phyloP scores from a whole-genome alignment of 768 basidiomycete species.

The Rhodosporidiobolus odoratus region DNA sequence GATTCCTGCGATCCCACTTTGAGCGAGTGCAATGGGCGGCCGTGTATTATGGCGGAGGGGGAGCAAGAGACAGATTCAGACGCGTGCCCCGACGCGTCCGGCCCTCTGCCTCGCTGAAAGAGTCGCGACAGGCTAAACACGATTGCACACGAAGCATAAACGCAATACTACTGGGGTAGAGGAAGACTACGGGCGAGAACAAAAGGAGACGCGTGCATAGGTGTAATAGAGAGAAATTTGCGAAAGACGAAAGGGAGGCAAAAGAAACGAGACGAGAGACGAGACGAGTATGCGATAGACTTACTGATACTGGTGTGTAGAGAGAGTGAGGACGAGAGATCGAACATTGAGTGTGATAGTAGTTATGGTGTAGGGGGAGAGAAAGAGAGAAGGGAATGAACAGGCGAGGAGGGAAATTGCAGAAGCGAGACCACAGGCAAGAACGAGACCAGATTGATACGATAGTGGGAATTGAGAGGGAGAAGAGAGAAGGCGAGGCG shows the following conservation, averaged over 20 bases:
- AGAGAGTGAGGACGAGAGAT: conserved; percentile 2
- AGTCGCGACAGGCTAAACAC: too few relatives aligned
- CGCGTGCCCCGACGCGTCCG: not conserved
- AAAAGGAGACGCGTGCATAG: not conserved
- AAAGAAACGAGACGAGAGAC: not conserved
- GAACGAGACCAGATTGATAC: not conserved
- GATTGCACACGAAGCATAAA: too few relatives aligned
- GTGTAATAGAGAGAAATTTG: not conserved
- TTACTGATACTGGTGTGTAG: not conserved
- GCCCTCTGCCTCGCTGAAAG: too few relatives aligned
- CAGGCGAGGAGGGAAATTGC: not conserved
- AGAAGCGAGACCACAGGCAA: not conserved
- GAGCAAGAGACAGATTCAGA: not conserved
- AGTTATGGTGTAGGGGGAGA: not conserved
- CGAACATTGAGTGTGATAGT: not conserved
- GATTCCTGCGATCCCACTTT: not conserved
- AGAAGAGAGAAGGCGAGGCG: not conserved
- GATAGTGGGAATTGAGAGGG: not conserved
- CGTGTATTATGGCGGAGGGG: too few relatives aligned
- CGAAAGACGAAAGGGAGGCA: not conserved
- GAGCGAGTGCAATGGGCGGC: not conserved
- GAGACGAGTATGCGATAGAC: not conserved
- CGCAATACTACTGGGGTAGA: too few relatives aligned
- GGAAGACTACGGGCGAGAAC: not conserved
- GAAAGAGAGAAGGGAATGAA: not conserved